phyloP scores from a whole-genome alignment of 441 rosid species.

The Pelargonium australe region DNA sequence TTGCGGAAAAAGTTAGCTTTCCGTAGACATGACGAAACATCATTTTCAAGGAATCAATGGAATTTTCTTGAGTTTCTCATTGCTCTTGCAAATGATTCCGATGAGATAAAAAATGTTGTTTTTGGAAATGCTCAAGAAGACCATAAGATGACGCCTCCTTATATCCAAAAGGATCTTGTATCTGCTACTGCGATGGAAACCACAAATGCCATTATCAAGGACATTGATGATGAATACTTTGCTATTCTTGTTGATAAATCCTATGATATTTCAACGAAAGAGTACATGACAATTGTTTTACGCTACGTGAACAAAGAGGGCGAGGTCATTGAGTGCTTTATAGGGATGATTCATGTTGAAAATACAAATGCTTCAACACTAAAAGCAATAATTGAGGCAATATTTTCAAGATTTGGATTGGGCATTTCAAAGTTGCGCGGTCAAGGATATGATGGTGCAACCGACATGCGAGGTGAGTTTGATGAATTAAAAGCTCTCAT shows the following conservation, averaged over 20 bases:
- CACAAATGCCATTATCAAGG: neutral
- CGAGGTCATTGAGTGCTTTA: neutral
- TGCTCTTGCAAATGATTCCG: no score
- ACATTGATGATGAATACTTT: neutral
- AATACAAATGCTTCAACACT: neutral
- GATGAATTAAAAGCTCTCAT: neutral
- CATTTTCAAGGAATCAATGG: no score
- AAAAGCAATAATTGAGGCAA: neutral
- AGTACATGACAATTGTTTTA: neutral
- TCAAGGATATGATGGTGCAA: neutral
- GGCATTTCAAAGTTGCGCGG: neutral
- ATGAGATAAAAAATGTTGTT: no score
- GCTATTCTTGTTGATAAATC: neutral
- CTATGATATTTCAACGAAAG: neutral
- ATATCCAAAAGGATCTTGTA: no score
- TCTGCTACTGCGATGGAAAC: no score
- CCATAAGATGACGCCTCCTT: no score
- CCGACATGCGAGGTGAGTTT: neutral
- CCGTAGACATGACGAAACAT: no score
- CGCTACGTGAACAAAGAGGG: neutral
- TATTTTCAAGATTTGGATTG: neutral
- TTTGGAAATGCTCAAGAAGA: no score
- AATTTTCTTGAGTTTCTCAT: no score
- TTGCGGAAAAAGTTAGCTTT: no score
- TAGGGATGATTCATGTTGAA: neutral